These are phyloP conservation scores for Curvularia spicifera DNA, from an alignment of 2,329 filamentous ascomycete species.

Conservation along the genomic window DNA sequence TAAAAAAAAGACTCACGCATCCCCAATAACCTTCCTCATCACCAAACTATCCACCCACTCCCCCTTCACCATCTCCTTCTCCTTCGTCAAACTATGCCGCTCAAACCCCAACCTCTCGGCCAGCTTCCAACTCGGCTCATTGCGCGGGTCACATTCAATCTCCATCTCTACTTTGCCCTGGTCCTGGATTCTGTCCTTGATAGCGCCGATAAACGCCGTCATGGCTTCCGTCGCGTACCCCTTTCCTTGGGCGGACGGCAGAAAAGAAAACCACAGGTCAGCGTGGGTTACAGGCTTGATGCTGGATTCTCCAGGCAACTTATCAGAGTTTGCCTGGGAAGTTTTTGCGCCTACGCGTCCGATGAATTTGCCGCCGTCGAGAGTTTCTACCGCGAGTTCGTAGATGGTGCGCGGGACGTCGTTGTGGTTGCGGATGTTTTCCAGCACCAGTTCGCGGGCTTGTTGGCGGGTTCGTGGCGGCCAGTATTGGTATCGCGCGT, in stretches of 20 bases:
- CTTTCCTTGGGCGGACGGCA: constrained; percentile 32
- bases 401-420: constrained; percentile 26
- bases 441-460: constrained; percentile 27
- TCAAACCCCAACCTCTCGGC: constrained; percentile 42
- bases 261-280: constrained; percentile 43
- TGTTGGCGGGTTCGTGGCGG: constrained; percentile 30
- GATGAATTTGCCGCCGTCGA: constrained; percentile 27
- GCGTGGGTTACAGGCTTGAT: constrained; percentile 22
- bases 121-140: constrained; percentile 37
- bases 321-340: constrained; percentile 12
- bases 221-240: constrained; percentile 45
- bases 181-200: constrained; percentile 19
- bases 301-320: constrained; percentile 7
- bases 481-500: constrained; percentile 40
- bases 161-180: constrained; percentile 31
- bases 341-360: constrained; percentile 39
- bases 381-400: constrained; percentile 40
- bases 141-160: constrained; percentile 48
- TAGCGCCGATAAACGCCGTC: constrained; percentile 30
- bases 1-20: constrained; percentile 15
- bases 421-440: constrained; percentile 27
- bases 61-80: constrained; percentile 40
- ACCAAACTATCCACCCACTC: constrained; percentile 44
- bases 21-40: constrained; percentile 28
- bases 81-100: constrained; percentile 34